Percentiles rank a stretch among this genome's conserved stretches.
Evolutionary conservation across 2,329 filamentous ascomycete genomes (phyloP).

Genomic region (Colletotrichum australisinense): DNA sequence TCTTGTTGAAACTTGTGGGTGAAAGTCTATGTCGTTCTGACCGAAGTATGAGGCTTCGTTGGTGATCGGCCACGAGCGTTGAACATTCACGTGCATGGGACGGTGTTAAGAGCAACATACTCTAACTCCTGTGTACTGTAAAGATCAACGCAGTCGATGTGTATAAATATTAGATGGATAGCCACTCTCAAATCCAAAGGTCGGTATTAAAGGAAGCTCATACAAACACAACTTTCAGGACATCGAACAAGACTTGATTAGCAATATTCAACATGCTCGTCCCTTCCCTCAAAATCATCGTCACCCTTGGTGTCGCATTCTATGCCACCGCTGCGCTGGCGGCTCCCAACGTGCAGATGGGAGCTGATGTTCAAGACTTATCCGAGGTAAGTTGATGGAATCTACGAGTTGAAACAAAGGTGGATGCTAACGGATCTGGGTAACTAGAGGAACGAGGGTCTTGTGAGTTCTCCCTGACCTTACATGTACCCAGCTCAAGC

Average conservation of each 20-base stretch:
- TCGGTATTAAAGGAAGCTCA: too few relatives aligned
- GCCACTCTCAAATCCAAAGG: too few relatives aligned
- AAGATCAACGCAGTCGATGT: background rate
- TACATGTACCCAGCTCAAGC: too few relatives aligned
- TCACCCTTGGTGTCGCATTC: background rate
- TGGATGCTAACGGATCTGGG: background rate
- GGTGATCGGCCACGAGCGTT: too few relatives aligned
- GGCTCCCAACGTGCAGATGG: background rate
- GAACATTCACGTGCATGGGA: background rate
- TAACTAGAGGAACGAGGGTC: background rate
- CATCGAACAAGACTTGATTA: background rate
- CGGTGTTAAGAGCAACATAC: background rate
- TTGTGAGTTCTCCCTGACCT: background rate
- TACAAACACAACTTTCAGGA: background rate
- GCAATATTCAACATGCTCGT: background rate
- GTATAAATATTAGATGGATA: background rate
- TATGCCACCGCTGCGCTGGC: background rate
- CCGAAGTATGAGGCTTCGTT: background rate
- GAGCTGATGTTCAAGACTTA: background rate
- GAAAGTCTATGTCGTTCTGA: constrained; percentile 7
- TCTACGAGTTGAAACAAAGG: background rate
- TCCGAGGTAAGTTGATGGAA: background rate
- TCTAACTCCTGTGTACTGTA: background rate
- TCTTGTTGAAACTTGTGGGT: constrained; percentile 11
- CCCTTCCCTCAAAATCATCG: background rate